Evolutionary conservation across 2,329 filamentous ascomycete species (phyloP).

Genomic region (Mariannaea sp.): DNA sequence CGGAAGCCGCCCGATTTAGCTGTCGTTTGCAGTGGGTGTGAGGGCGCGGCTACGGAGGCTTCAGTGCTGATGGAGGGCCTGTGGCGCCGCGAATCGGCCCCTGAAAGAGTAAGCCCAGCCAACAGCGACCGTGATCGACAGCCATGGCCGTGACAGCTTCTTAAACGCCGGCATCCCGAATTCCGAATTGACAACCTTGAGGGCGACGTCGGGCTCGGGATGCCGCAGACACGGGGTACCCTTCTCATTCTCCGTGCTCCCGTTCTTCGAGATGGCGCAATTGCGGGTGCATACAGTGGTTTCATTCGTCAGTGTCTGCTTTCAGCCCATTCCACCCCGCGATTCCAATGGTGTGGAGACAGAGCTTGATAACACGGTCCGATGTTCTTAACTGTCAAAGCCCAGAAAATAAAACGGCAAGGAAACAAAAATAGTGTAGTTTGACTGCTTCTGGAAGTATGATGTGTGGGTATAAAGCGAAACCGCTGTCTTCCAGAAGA

Average conservation of each 20-base stretch:
- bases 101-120: slow-evolving; percentile 31
- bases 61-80: background rate
- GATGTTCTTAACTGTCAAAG: background rate
- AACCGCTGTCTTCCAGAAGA: background rate
- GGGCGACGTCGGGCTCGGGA: background rate
- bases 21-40: slow-evolving; percentile 13
- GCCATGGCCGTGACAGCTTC: slow-evolving; percentile 1
- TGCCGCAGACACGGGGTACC: slow-evolving; percentile 12
- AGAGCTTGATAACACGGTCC: background rate
- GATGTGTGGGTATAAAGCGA: background rate
- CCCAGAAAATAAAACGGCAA: background rate
- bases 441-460: background rate
- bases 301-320: background rate
- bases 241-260: background rate
- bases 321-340: background rate
- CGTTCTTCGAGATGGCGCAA: background rate
- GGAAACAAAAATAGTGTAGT: too few species aligned
- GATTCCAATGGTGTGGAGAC: background rate
- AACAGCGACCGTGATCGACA: slow-evolving; percentile 19
- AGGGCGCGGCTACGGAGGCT: slow-evolving; percentile 16
- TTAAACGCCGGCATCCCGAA: slow-evolving; percentile 8
- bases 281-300: background rate
- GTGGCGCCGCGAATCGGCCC: slow-evolving; percentile 27
- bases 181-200: background rate
- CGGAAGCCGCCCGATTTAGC: slow-evolving; percentile 26